Base-by-base conservation (phyloP, 176 grass and related monocot genomes). In the Puccinellia tenuiflora region DNA sequence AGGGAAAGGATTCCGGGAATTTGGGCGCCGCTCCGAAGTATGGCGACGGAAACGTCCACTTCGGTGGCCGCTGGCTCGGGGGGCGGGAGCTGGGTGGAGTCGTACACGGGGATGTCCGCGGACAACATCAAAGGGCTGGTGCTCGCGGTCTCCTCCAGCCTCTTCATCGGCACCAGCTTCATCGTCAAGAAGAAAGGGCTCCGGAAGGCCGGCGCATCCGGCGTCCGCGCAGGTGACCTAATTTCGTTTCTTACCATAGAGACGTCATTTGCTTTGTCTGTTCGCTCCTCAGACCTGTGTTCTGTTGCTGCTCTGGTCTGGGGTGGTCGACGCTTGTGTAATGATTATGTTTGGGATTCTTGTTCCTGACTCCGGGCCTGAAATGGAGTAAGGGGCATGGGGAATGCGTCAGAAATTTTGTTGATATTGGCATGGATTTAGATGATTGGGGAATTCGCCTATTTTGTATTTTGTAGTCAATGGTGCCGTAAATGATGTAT, bases 151-250 rank as follows among this genome's bases (percentile, higher is more conserved):
- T 99, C 93, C 10, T 99, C 96, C 83, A 99, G 96, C 83, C 24
- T 91, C 70, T 99, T 99, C 69, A 99, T 99, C 63, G 96, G 96
- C 2, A 84, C 91, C 68, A 99, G 96, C 85, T 99, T 99, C 87
- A 99, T 99, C 90, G 93, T 99, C 31, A 99, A 99, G 93, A 99
- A 99, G 87, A 99, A 99, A 86, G 96, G 96, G 22, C 87, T 99
- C 43, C 96, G 95, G 85, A 99, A 96, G 84, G 96, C 96, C 26
- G 91, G 89, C 20, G 89, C 93, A 13, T 94, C 93, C 29, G 96
- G 96, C 47, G 74, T 96, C 24, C 92, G 93, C 66, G 96, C 96
- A 96, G 96, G 96, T 99, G 67, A 86, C 31, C 59, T 79, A 17
- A 56, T 87, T 22, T 3, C 76, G 54, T 42, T 81, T 52, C 48